Evolutionary conservation across 192 early-diverging fungal genomes (phyloP), one percentile per base, ranked within the genome.

Genomic region (Rhizophagus clarus): DNA sequence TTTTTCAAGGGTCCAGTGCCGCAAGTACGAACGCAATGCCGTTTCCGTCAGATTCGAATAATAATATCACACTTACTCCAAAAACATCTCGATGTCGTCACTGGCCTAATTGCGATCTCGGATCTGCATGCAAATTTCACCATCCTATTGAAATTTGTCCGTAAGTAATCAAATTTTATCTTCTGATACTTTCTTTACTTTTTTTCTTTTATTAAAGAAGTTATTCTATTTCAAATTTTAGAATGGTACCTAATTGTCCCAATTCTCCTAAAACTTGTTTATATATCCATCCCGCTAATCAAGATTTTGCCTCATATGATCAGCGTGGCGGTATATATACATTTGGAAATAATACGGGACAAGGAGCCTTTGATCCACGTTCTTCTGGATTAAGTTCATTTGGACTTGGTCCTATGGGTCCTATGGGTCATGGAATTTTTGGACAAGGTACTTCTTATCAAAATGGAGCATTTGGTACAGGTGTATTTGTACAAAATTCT

Each of bases 61-160:
- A 67, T 29, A 78, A 63, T 26, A 76, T 62, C 10, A 32, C 51
- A 34, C 56, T 61, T 24, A 51, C 45, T 31, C 56, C 73, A 61
- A 82, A 84, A 45, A 32, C 77, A 15, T 74, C 77, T 17, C 79
- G 85, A 0, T 86, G 85, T 76, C 74, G 80, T 10, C 82, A 82
- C 76, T 86, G 85, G 85, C 85, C 85, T 47, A 86, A 83, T 71
- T 86, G 85, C 37, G 8, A 80, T 26, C 81, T 84, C 29, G 83
- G 81, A 26, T 68, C 80, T 5, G 12, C 60, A 20, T 86, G 85
- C 37, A 83, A 77, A 31, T 86, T 79, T 66, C 83, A 83, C 82
- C 85, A 86, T 74, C 85, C 85, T 28, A 81, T 75, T 12, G 80
- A 84, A 64, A 80, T 86, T 12, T 86, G 85, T 34, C 28, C 63